Percentiles rank a stretch among this genome's conserved stretches.
phyloP scores from a whole-genome alignment of 441 rosid genomes.

The Brassica hybrid region DNA sequence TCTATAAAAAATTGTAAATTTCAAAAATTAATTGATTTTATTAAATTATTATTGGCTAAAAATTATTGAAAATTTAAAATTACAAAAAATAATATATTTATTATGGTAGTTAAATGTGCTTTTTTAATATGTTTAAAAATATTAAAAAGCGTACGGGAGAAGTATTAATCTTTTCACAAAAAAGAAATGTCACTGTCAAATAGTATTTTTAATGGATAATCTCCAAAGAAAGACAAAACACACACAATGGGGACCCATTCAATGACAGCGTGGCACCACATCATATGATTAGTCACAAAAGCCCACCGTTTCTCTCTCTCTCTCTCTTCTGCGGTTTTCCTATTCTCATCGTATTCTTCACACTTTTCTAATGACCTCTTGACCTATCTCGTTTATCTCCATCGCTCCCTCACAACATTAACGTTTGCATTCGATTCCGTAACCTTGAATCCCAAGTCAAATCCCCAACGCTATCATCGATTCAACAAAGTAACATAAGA shows the following conservation, averaged over 20 bases:
- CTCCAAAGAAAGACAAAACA: neutral
- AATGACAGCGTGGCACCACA: conserved; percentile 38
- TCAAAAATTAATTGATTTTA: too few relatives aligned
- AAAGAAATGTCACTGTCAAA: neutral
- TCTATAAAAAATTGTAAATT: too few relatives aligned
- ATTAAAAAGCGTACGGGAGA: too few relatives aligned
- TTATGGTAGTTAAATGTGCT: neutral
- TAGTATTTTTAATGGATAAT: conserved; percentile 24
- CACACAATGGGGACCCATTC: conserved; percentile 8
- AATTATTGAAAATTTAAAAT: too few relatives aligned
- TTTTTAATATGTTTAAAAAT: too few relatives aligned
- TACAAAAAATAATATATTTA: too few relatives aligned
- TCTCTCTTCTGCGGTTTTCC: conserved; percentile 8
- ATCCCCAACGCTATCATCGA: neutral
- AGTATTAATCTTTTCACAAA: too few relatives aligned
- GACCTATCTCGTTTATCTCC: conserved; percentile 12
- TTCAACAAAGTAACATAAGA: too few relatives aligned
- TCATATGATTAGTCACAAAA: too few relatives aligned
- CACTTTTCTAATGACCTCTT: too few relatives aligned
- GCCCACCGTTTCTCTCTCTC: conserved; percentile 29
- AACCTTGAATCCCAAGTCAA: conserved; percentile 21
- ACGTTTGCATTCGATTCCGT: conserved; percentile 11
- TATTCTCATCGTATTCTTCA: neutral
- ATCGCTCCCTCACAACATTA: neutral
- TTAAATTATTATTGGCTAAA: too few relatives aligned